Evolutionary conservation across 2,329 filamentous ascomycete species (phyloP).

Genomic region (Xylariaceae sp.): DNA sequence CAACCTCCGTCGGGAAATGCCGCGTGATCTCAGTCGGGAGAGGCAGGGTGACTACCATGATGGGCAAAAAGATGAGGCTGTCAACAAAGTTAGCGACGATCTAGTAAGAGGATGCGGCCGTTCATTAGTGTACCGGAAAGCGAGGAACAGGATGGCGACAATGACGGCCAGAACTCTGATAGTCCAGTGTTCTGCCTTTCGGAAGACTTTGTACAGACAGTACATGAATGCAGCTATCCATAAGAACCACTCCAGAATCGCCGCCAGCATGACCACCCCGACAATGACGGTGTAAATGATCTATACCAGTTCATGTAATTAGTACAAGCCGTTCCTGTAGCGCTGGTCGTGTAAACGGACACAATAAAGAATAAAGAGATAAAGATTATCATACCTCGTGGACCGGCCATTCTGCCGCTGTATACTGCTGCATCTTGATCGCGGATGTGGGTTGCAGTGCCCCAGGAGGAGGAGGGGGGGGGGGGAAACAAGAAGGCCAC

Average conservation of each 20-base stretch:
- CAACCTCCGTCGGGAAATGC: slow-evolving; percentile 65
- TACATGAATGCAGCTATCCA: slow-evolving; percentile 94
- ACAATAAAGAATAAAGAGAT: background rate
- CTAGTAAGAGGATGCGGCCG: background rate
- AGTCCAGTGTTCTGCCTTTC: slow-evolving; percentile 84
- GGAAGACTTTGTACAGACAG: slow-evolving; percentile 80
- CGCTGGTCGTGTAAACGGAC: background rate
- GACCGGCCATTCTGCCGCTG: slow-evolving; percentile 45
- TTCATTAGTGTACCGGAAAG: slow-evolving; percentile 57
- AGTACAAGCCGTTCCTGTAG: slow-evolving; percentile 11
- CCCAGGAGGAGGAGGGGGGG: background rate
- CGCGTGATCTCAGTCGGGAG: slow-evolving; percentile 66
- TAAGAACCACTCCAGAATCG: slow-evolving; percentile 86
- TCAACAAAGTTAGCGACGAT: slow-evolving; percentile 15
- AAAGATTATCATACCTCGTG: slow-evolving; percentile 37
- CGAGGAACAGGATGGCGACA: slow-evolving; percentile 67
- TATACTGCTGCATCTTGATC: slow-evolving; percentile 38
- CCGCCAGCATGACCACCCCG: slow-evolving; percentile 74
- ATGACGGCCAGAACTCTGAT: slow-evolving; percentile 71
- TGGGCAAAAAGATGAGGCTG: slow-evolving; percentile 79
- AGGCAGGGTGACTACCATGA: slow-evolving; percentile 90
- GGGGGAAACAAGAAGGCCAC: slow-evolving; percentile 1
- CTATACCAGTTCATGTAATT: slow-evolving; percentile 39
- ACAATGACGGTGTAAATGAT: slow-evolving; percentile 81
- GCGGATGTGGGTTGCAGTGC: slow-evolving; percentile 1